Conservation (phyloP, 345 rosid species). For the Syzygium grande region DNA sequence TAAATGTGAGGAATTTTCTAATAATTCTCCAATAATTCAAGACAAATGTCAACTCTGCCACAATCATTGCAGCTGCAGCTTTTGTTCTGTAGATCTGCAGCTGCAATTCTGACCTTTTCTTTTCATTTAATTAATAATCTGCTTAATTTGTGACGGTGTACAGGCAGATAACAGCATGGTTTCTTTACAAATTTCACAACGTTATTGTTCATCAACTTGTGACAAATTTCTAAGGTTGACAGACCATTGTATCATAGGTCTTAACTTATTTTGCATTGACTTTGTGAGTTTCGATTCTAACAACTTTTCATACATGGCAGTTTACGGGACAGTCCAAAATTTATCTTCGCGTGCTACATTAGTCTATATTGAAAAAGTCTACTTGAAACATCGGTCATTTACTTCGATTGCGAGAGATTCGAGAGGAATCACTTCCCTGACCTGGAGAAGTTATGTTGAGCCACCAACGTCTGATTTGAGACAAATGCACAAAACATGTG, state of each 20-base stretch:
- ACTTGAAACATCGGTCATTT: neutral
- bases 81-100: neutral
- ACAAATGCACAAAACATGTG: neutral
- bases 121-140: neutral
- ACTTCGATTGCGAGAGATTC: neutral
- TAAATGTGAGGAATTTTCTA: neutral
- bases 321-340: neutral
- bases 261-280: neutral
- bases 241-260: neutral
- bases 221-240: neutral
- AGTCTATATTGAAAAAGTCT: neutral
- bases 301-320: neutral
- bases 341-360: neutral
- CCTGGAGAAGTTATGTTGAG: neutral
- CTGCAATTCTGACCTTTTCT: neutral
- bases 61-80: neutral
- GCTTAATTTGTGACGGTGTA: neutral
- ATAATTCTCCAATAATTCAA: neutral
- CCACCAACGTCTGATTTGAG: neutral
- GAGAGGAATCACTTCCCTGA: neutral
- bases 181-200: neutral
- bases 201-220: neutral
- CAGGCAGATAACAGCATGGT: neutral
- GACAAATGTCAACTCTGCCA: conserved; percentile 12
- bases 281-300: neutral